Percentiles rank a stretch among this genome's conserved stretches.
Conservation (phyloP, 352 stramenopile species). For the Elongisporangium prolatum region DNA sequence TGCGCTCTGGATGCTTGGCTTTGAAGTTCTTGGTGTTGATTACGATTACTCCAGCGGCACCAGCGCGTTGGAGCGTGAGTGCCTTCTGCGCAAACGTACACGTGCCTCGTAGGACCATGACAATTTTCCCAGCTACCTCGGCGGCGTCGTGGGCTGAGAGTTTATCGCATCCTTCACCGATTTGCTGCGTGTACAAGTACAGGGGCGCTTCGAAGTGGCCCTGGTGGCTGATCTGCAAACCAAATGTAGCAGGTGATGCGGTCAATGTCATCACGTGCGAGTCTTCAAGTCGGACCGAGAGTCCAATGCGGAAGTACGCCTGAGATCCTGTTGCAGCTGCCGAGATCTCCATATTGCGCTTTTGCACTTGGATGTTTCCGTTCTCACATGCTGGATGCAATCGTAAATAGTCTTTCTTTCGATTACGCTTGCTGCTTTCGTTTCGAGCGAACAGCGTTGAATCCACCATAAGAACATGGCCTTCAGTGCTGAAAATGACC, state of each 20-base stretch:
- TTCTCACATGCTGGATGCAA: conserved; percentile 41
- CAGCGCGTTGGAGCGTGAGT: conserved; percentile 47
- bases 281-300: conserved; percentile 57
- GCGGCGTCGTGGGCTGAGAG: conserved; percentile 11
- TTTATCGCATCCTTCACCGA: conserved; percentile 44
- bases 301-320: conserved; percentile 34
- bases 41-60: conserved; percentile 54
- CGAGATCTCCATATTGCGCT: conserved; percentile 32
- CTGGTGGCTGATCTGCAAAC: conserved; percentile 30
- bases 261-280: conserved; percentile 64
- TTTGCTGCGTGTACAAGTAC: conserved; percentile 27
- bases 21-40: conserved; percentile 60
- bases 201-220: conserved; percentile 55
- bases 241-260: conserved; percentile 65
- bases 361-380: conserved; percentile 32
- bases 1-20: conserved; percentile 35
- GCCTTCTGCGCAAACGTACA: conserved; percentile 83
- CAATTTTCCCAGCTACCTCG: conserved; percentile 45
- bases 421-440: neutral
- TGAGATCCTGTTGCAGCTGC: conserved; percentile 4
- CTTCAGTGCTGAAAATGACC: conserved; percentile 81
- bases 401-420: conserved; percentile 1
- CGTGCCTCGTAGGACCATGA: conserved; percentile 60
- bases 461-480: conserved; percentile 68
- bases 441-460: conserved; percentile 41